Evolutionary conservation across 768 basidiomycete genomes (phyloP), one percentile per base, ranked within the genome.

Genomic region (Suillus clintonianus): DNA sequence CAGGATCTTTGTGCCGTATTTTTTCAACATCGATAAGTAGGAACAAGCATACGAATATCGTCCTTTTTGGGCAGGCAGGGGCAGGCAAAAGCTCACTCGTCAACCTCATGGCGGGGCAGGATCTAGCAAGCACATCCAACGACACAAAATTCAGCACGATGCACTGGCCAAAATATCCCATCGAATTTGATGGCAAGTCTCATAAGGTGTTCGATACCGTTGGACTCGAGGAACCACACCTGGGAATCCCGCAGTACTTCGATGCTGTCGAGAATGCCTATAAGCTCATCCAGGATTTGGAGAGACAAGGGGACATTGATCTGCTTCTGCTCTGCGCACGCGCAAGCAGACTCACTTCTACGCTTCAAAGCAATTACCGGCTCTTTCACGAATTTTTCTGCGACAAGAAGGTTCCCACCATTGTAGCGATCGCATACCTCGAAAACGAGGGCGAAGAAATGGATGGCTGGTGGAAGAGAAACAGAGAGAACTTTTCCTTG

Each of bases 41-140:
- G 2, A 53, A 71, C n/a, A n/a, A n/a, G n/a, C n/a, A n/a, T n/a
- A n/a, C n/a, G 39, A 82, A 82, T 41, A 68, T 82, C 45, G 68
- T 83, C 3, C 62, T 83, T n/a, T 81, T 82, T 47, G 81, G 81
- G 5, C 79, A 80, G 63, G 71, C 77, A 1, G 79, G 81, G 22
- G 64, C 73, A n/a, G 75, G 74, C 9, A 75, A 77, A 58, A 74
- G 74, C 50, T 69, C 72, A 1, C 70, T 75, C 32, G 67, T 75
- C 61, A 75, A 77, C 36, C 72, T 75, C 24, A 74, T 77, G 60
- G 73, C 74, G 14, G 72, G 59, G 11, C 9, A 24, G 27, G 14
- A 62, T 2, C 17, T 77, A 17, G 74, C 74, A 32, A 34, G 60
- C 32, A 74, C 75, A 22, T 75, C 74, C 43, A 67, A 67, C 10